Evolutionary conservation across 768 basidiomycete genomes (phyloP), one percentile per base, ranked within the genome.

Genomic region (Suillus placidus): DNA sequence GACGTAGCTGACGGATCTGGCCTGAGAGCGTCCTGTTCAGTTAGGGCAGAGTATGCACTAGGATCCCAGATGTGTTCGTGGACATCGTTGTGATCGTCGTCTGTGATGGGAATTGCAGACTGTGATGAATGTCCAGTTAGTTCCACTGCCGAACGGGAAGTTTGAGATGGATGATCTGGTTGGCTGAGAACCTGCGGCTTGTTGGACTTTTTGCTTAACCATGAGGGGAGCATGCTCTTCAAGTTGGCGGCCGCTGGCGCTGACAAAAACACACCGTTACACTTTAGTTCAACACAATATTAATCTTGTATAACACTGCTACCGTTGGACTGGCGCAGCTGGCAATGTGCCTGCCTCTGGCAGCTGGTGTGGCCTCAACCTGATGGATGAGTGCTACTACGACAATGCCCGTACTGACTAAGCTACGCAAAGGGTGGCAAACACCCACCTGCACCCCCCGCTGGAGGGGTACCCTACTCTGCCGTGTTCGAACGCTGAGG

Each of bases 181-280:
- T 35, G 66, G 58, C 37, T n/a, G 30, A 6, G 12, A 37, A 16
- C 34, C 60, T 63, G 68, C 35, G 55, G 66, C 16, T 63, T 64
- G 63, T 52, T 72, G 12, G 75, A 78, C 64, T 68, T 68, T 68
- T 69, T 78, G 61, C 73, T 49, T n/a, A 74, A 67, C 77, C 76
- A 78, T 61, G 73, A 71, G 58, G 64, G 68, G 65, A 74, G 70
- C 76, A 77, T 76, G 34, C 45, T 38, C 52, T 55, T 26, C 26
- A 26, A 26, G 26, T 26, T 55, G 52, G 26, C 26, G 7, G 52
- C 32, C 32, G 34, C 30, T 52, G 30, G 9, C 14, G 26, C 51
- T 52, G 51, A 52, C 26, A 52, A 52, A 52, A 52, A 10, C 16
- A 32, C 26, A 9, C 51, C 20, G 10, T 20, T 20, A 54, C 49